Conservation (phyloP, 371 early-diverging fungal genomes). For the Haplosporangium sp. region DNA sequence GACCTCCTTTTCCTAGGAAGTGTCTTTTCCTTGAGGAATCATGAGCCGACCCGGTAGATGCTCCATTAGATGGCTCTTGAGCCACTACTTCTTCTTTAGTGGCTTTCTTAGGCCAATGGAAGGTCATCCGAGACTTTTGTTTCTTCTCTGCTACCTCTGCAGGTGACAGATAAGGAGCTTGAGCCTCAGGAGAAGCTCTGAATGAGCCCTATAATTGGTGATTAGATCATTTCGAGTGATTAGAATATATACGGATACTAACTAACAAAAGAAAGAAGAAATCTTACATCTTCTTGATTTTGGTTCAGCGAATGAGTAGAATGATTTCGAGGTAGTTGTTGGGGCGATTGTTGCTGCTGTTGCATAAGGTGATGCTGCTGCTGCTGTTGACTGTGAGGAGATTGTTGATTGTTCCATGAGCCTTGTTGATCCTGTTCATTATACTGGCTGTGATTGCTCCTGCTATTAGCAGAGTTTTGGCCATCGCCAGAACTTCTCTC, state of each 20-base stretch:
- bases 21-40: conserved; percentile 34
- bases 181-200: conserved; percentile 18
- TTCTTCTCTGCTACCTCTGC: conserved; percentile 54
- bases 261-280: background rate
- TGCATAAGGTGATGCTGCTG: conserved; percentile 14
- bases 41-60: conserved; percentile 10
- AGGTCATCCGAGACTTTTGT: conserved; percentile 56
- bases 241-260: background rate
- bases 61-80: conserved; percentile 4
- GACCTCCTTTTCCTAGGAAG: conserved; percentile 43
- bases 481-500: conserved; percentile 70
- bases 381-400: conserved; percentile 20
- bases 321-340: conserved; percentile 29
- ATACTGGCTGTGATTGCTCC: conserved; percentile 28
- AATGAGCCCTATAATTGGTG: conserved; percentile 3
- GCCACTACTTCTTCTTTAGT: conserved; percentile 31
- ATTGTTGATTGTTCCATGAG: conserved; percentile 12
- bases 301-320: conserved; percentile 40
- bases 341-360: conserved; percentile 21
- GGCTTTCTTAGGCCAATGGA: conserved; percentile 55
- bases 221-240: background rate
- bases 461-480: conserved; percentile 14
- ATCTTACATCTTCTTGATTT: conserved; percentile 40
- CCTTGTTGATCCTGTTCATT: conserved; percentile 22
- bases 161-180: conserved; percentile 19